Conservation (phyloP, 1,284 basidiomycete genomes). For the Apiotrichum mycotoxinovorans region DNA sequence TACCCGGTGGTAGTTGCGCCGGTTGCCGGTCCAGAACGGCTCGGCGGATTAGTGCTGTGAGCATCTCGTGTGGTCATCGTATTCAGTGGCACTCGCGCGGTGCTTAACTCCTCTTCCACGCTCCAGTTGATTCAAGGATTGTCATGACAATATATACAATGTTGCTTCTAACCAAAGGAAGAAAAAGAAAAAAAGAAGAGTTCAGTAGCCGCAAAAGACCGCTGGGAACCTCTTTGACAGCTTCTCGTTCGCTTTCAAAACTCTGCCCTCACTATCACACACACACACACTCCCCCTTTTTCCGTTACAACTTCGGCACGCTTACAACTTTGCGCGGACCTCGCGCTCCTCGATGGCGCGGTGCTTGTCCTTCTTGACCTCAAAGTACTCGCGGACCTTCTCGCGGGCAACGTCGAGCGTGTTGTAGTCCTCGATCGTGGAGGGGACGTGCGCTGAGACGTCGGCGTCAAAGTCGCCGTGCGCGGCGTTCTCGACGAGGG, state of each 20-base stretch:
- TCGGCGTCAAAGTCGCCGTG: conserved; percentile 18
- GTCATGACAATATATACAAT: neutral
- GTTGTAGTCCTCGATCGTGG: conserved; percentile 18
- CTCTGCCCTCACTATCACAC: neutral
- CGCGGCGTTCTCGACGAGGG: conserved; percentile 21
- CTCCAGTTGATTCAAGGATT: neutral
- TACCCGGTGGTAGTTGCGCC: too few relatives aligned
- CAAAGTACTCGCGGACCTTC: conserved; percentile 23
- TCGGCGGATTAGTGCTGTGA: too few relatives aligned
- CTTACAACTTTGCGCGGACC: conserved; percentile 14
- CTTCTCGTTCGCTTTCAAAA: neutral
- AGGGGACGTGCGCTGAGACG: conserved; percentile 13
- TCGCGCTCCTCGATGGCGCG: conserved; percentile 17
- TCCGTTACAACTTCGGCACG: neutral
- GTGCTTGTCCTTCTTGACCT: conserved; percentile 15
- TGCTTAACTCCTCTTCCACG: too few relatives aligned
- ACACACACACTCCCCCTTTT: neutral
- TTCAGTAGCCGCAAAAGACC: neutral
- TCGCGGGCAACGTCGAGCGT: conserved; percentile 17
- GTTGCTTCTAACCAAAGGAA: too few relatives aligned
- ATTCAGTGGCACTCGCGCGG: too few relatives aligned
- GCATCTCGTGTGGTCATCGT: too few relatives aligned
- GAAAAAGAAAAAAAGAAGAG: too few relatives aligned
- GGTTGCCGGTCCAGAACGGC: too few relatives aligned
- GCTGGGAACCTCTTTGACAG: neutral